Conservation (phyloP, 768 basidiomycete genomes). For the Jaapia argillacea region DNA sequence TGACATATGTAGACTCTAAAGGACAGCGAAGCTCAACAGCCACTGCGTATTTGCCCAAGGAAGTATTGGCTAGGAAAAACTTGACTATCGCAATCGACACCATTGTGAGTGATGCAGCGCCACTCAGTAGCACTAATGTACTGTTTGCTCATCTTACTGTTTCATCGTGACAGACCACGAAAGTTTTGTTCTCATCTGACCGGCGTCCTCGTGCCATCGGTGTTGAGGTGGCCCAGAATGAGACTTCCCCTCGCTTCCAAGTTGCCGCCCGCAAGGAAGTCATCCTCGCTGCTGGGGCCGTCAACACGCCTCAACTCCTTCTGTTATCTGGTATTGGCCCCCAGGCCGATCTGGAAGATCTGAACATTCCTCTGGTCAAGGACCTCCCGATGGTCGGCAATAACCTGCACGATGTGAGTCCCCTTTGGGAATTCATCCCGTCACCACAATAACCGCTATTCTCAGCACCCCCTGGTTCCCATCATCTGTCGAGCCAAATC, state of each 20-base stretch:
- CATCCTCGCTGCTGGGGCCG: neutral
- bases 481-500: slow-evolving; percentile 9
- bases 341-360: neutral
- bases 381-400: neutral
- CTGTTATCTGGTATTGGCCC: neutral
- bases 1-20: slow-evolving; percentile 9
- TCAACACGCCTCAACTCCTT: neutral
- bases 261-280: neutral
- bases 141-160: too few species aligned
- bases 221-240: neutral
- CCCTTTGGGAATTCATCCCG: neutral
- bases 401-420: neutral
- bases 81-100: slow-evolving; percentile 12
- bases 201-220: neutral
- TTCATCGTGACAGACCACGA: too few species aligned
- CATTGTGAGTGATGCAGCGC: slow-evolving; percentile 15
- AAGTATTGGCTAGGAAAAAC: slow-evolving; percentile 14
- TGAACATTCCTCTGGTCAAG: neutral
- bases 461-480: slow-evolving; percentile 6
- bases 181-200: slow-evolving; percentile 9
- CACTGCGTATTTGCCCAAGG: slow-evolving; percentile 14
- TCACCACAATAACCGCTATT: slow-evolving; percentile 22
- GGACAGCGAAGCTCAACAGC: slow-evolving; percentile 15
- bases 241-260: neutral
- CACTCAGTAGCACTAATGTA: too few species aligned